Evolutionary conservation across 768 basidiomycete genomes (phyloP), one percentile per base, ranked within the genome.

Genomic region (Mycena rosella): DNA sequence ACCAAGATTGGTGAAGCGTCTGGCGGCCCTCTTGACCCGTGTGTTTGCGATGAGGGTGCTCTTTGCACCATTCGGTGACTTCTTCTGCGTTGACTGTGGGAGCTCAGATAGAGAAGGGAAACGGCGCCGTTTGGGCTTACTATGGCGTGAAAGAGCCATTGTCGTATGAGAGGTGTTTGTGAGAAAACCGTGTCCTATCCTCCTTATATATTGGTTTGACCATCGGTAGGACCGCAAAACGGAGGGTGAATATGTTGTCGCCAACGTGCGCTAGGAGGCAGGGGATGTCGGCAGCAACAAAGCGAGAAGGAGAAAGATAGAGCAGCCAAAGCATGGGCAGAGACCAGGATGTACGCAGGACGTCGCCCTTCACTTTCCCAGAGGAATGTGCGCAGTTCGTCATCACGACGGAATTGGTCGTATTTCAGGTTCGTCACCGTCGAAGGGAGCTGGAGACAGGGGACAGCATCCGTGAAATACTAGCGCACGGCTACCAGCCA

Each of bases 1-100:
- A 76, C 78, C 80, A 83, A 29, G 80, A 78, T 53, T 78, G 76
- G 34, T 79, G 79, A 8, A 75, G 65, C 3, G 73, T 72, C 42
- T 72, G 73, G 26, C 77, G 75, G n/a, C 75, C 72, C n/a, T 69
- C 73, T 17, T 75, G 60, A 11, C 59, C 72, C 4, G 75, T 45
- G 58, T 83, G 80, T 69, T 81, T 82, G 54, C 75, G 78, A 64
- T 81, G 80, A 2, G 78, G 79, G 63, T 83, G 82, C 22, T 82
- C 81, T 47, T 81, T 79, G 70, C 67, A 74, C 32, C 78, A 73
- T 55, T 78, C 75, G 66, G 89, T 83, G 71, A 89, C 74, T 60
- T 83, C 78, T 49, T 88, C 85, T 7, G 87, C 75, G 77, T 88
- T 81, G 69, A 89, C 81, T 85, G 62, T 9, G 40, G 34, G 15